A percentile compares a stretch with the other conserved stretches of the same genome.
These are phyloP conservation scores for Entomortierella parvispora DNA, from an alignment of 192 early-diverging fungal species.

Conservation along the genomic window DNA sequence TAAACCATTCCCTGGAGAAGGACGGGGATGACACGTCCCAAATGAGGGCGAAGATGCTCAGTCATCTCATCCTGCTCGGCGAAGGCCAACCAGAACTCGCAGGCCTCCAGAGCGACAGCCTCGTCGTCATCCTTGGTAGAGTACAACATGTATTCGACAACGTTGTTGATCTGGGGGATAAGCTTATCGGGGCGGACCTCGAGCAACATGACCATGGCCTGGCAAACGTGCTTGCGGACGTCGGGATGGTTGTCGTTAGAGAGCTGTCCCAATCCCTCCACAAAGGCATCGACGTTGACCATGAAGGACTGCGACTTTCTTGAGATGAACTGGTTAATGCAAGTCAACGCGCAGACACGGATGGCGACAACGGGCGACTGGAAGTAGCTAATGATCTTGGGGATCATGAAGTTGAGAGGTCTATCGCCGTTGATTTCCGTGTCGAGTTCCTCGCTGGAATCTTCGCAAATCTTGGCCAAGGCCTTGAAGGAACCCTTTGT, in stretches of 20 bases:
- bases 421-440: conserved; percentile 75
- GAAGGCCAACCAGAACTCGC: conserved; percentile 98
- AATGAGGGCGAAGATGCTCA: conserved; percentile 74
- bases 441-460: conserved; percentile 84
- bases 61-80: conserved; percentile 90
- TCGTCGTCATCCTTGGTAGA: conserved; percentile 90
- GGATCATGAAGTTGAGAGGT: conserved; percentile 87
- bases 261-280: conserved; percentile 82
- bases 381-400: conserved; percentile 89
- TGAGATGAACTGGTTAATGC: conserved; percentile 88
- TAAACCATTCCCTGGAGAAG: conserved; percentile 97
- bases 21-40: conserved; percentile 87
- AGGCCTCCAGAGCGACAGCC: conserved; percentile 94
- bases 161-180: conserved; percentile 84
- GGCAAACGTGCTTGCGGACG: conserved; percentile 93
- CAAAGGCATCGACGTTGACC: conserved; percentile 74
- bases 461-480: conserved; percentile 96
- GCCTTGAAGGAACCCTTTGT: conserved; percentile 85
- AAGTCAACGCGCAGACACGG: conserved; percentile 84
- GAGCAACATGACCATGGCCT: conserved; percentile 90
- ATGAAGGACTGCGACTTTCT: conserved; percentile 79
- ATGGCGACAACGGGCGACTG: conserved; percentile 78
- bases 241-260: conserved; percentile 85
- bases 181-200: conserved; percentile 89
- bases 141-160: conserved; percentile 96